Conservation (phyloP, 208 protist species). For the Wallacemonas sp. region DNA sequence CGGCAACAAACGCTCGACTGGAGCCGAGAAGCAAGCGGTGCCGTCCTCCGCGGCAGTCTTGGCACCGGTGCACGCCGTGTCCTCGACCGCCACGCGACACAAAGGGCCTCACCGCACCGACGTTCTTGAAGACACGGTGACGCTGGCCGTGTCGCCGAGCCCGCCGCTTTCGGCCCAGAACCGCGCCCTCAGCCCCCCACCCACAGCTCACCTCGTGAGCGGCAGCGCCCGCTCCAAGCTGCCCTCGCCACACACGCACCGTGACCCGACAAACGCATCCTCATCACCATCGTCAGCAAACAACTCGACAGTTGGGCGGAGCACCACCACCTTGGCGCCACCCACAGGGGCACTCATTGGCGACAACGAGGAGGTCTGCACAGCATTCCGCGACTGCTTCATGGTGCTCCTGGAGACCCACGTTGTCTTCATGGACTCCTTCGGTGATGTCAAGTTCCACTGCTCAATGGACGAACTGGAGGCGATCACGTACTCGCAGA, state of each 20-base stretch:
- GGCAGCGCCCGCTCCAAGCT: background rate
- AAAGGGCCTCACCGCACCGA: background rate
- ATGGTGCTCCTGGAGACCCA: constrained; percentile 36
- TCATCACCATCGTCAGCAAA: no score
- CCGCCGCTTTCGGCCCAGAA: background rate
- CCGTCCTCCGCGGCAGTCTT: background rate
- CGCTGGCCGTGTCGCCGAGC: constrained; percentile 18
- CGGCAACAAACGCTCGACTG: background rate
- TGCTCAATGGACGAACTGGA: constrained; percentile 37
- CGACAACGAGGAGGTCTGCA: background rate
- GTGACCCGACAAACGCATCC: no score
- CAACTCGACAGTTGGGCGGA: no score
- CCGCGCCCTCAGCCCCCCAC: background rate
- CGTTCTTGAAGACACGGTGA: constrained; percentile 21
- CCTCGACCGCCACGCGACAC: background rate
- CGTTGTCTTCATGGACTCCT: constrained; percentile 48
- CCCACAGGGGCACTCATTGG: background rate
- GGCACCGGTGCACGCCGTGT: background rate
- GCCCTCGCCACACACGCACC: background rate
- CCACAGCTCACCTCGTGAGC: background rate
- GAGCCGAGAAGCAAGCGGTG: background rate
- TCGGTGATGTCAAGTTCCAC: constrained; percentile 34
- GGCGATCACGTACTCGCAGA: constrained; percentile 27
- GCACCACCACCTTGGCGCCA: background rate
- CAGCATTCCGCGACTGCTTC: constrained; percentile 37